Evolutionary conservation across 257 asterid genomes (phyloP), one percentile per base, ranked within the genome.

Genomic region (Verbena officinalis): DNA sequence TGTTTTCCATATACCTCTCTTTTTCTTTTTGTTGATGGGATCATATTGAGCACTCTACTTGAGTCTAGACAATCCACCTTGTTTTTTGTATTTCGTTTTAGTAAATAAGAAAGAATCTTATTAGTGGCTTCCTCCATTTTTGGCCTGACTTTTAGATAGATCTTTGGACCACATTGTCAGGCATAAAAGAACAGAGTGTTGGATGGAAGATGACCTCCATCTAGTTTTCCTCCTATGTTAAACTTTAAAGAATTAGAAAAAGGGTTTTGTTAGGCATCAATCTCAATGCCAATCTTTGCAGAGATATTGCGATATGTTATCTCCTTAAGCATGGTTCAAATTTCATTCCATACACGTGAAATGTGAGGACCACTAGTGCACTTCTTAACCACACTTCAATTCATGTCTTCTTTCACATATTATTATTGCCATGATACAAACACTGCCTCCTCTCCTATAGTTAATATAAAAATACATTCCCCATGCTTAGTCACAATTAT

Each of bases 291-390:
- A 56, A 56, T 27, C 4, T 20, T 53, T 12, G n/a, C 9, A 53
- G 15, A 14, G 20, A 30, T 13, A 54, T n/a, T 12, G 7, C 13
- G 1, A 16, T 15, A 45, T 16, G 2, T 23, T 27, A 23, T 5
- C 9, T 40, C 45, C 48, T 62, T 9, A 42, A 10, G 40, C 62
- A 58, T 55, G 34, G 60, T 14, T 38, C 34, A 38, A 50, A 36
- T 21, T 23, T 30, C 39, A n/a, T 52, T 38, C 45, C 17, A 22
- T n/a, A 34, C 55, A 69, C 68, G 65, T 69, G 62, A 59, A n/a
- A 4, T 36, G 44, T 49, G 48, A 38, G 74, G 68, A 69, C 74
- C 68, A 69, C 68, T 22, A 48, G 36, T 59, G 53, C 74, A 69
- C 68, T 59, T 50, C 13, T n/a, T 36, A 36, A 36, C 8, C 11